Conservation (phyloP, 257 asterid genomes). For the Cruciata laevipes region DNA sequence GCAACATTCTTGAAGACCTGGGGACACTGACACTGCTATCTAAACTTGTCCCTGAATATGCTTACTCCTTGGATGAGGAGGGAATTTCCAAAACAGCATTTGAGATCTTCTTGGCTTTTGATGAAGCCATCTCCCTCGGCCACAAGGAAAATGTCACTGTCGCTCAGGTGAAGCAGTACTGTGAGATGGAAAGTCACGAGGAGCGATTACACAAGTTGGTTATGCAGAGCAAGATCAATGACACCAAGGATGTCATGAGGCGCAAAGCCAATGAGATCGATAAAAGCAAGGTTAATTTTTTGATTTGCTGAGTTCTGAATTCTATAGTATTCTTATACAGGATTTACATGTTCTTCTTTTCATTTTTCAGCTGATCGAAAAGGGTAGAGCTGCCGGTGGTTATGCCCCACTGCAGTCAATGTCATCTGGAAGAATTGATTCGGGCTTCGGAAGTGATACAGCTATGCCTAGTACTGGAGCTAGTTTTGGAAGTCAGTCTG, state of each 20-base stretch:
- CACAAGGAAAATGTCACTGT: conserved; percentile 93
- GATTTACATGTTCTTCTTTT: conserved; percentile 9
- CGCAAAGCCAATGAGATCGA: conserved; percentile 92
- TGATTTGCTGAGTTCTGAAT: conserved; percentile 9
- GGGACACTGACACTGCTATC: conserved; percentile 88
- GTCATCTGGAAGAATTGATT: conserved; percentile 68
- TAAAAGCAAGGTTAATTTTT: conserved; percentile 70
- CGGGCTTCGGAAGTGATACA: conserved; percentile 69
- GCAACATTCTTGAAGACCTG: conserved; percentile 92
- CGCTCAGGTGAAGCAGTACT: conserved; percentile 90
- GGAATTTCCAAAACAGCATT: conserved; percentile 79
- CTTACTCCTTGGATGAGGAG: conserved; percentile 86
- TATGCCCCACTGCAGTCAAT: conserved; percentile 59
- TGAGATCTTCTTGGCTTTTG: conserved; percentile 87
- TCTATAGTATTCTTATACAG: neutral
- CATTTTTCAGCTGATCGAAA: conserved; percentile 60
- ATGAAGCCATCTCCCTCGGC: conserved; percentile 85
- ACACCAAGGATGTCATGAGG: conserved; percentile 81
- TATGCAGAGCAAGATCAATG: conserved; percentile 79
- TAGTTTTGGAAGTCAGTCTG: conserved; percentile 62
- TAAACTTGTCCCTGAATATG: conserved; percentile 83
- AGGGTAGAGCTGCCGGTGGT: conserved; percentile 70
- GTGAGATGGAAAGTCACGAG: conserved; percentile 98
- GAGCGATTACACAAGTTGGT: conserved; percentile 85
- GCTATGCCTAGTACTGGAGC: conserved; percentile 39